Evolutionary conservation across 2,329 filamentous ascomycete species (phyloP).

Genomic region (Colletotrichum kahawae): DNA sequence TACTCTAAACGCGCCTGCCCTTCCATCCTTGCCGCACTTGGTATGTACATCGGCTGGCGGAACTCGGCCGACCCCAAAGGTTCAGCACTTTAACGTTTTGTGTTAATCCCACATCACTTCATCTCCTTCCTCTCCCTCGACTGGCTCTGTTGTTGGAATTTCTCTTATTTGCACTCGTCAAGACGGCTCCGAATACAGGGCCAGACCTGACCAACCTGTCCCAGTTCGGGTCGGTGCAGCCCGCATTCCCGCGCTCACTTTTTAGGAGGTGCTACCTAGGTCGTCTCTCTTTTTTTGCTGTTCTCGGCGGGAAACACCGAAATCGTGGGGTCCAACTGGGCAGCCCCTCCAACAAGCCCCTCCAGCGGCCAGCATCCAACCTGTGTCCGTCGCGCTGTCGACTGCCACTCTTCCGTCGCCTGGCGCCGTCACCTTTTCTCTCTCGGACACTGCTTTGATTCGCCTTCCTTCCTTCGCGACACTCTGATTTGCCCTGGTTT

Average conservation of each 20-base stretch:
- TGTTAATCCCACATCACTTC: not conserved
- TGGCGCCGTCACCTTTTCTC: not conserved
- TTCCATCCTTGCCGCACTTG: not conserved
- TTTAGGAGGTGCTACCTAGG: not conserved
- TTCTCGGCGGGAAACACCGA: slow-evolving; percentile 16
- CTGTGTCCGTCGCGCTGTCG: not conserved
- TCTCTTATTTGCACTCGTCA: not conserved
- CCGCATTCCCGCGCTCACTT: not conserved
- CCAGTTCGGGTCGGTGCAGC: not conserved
- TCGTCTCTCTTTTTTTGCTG: not conserved
- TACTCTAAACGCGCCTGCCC: not conserved
- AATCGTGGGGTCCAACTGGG: slow-evolving; percentile 18
- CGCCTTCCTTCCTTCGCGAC: not conserved
- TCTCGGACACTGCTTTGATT: not conserved
- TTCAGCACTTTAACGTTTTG: not conserved
- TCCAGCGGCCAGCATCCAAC: not conserved
- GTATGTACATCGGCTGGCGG: not conserved
- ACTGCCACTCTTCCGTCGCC: not conserved
- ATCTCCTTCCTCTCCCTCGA: not conserved
- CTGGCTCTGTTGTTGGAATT: not conserved
- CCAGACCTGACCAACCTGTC: not conserved
- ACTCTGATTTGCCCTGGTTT: not conserved
- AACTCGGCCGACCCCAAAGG: not conserved
- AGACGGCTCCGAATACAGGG: not conserved
- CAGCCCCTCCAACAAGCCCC: slow-evolving; percentile 19